Evolutionary conservation across 2,329 filamentous ascomycete species (phyloP).

Genomic region (Coniochaeta prunicola): DNA sequence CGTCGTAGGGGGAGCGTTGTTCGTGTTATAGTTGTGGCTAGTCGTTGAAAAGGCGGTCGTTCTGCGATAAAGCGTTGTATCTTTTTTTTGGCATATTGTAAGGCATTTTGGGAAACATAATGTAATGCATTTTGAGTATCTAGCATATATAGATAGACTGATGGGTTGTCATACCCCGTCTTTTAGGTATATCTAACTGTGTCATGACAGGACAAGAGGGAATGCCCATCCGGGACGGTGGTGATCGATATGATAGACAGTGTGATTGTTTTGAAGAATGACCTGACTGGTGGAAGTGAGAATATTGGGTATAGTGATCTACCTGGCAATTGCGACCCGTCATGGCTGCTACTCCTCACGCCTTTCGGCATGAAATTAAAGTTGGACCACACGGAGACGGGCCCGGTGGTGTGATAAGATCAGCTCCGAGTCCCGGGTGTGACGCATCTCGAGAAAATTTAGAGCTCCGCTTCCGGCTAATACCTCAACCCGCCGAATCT

Average conservation of each 20-base stretch:
- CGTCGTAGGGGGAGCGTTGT: conserved; percentile 7
- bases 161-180: not conserved
- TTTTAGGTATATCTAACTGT: not conserved
- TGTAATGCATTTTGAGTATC: not conserved
- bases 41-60: not conserved
- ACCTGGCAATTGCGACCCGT: no score
- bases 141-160: not conserved
- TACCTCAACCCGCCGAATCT: not conserved
- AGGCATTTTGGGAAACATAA: not conserved
- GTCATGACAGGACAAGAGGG: not conserved
- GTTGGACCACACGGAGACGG: not conserved
- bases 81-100: no score
- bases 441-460: not conserved
- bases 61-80: no score
- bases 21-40: not conserved
- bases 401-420: not conserved
- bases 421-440: no score
- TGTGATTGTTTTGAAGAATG: no score
- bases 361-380: not conserved
- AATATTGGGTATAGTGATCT: no score
- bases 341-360: no score
- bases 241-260: no score
- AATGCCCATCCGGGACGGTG: no score
- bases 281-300: no score
- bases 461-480: not conserved